Evolutionary conservation across 1,284 basidiomycete species (phyloP), one percentile per base, ranked within the genome.

Genomic region (Trametes hirsuta): DNA sequence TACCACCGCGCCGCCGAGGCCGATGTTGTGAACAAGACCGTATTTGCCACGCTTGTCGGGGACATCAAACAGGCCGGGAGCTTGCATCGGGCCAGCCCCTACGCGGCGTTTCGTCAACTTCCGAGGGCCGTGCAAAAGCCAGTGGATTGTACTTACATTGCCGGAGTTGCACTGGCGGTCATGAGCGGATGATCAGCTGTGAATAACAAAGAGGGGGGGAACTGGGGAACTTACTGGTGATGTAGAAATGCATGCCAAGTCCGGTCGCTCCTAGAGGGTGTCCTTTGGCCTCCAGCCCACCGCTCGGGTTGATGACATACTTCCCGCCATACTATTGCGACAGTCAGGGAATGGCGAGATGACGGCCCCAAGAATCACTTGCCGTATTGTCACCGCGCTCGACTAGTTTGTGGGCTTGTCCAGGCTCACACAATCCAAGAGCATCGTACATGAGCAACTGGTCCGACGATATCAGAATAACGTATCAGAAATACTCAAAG

Each of bases 381-480:
- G 90, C 89, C n/a, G 93, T 95, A 70, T 92, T 94, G 70, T 95
- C 90, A 0, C 87, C 87, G 4, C 80, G 77, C 51, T 94, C 90
- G 24, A 94, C 89, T 61, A 95, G 65, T 67, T 87, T 87, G 72
- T 89, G 86, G 1, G 93, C 91, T 59, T 91, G 85, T 3, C 87
- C 88, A 4, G 77, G 75, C 34, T 79, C 76, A 67, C 90, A 93
- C 22, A 95, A 80, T 6, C 93, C 88, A 46, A 95, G 79, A 1
- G 91, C 92, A n/a, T 91, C 85, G 70, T 95, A 95, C 24, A 87
- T 91, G 65, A 95, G 83, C 42, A 95, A 83, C 90, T 91, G n/a
- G 25, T 58, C 12, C 34, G 9, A 21, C 34, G 8, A 36, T 10
- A 30, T 39, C 34, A 49, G 34, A 11, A 10, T 4, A 39, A 6